Evolutionary conservation across 2,329 filamentous ascomycete genomes (phyloP).

Genomic region (Teratosphaeria epicoccoides): DNA sequence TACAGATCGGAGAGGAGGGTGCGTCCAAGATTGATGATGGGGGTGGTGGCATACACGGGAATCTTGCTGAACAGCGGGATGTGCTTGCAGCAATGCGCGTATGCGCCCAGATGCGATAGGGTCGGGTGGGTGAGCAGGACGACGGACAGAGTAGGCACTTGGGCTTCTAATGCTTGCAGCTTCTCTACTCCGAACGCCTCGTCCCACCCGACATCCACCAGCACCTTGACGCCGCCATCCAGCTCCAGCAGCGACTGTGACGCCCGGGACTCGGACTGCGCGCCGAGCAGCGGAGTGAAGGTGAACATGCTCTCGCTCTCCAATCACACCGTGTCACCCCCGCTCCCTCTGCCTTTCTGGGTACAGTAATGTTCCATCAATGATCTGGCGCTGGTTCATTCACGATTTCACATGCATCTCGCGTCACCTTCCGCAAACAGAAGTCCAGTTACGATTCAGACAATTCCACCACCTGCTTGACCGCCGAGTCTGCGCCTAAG

Average conservation of each 20-base stretch:
- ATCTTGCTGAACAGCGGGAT: constrained; percentile 85
- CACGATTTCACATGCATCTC: background rate
- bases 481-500: background rate
- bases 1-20: constrained; percentile 89
- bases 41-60: constrained; percentile 86
- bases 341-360: background rate
- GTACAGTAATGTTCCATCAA: too few species aligned
- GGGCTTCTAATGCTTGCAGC: constrained; percentile 74
- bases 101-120: constrained; percentile 80
- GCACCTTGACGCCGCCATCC: constrained; percentile 89
- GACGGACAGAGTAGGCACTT: constrained; percentile 78
- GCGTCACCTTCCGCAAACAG: background rate
- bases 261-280: constrained; percentile 73
- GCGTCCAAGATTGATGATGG: constrained; percentile 84
- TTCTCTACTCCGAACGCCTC: constrained; percentile 73
- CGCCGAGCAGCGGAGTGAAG: constrained; percentile 84
- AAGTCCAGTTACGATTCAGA: background rate
- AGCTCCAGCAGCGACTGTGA: constrained; percentile 95
- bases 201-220: constrained; percentile 94
- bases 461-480: background rate
- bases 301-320: constrained; percentile 67
- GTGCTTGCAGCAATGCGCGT: constrained; percentile 93
- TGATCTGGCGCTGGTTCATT: too few species aligned
- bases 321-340: background rate
- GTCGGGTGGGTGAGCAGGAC: constrained; percentile 94